Base-by-base conservation (phyloP, 495 filamentous ascomycete species). In the Penicillium daleae region DNA sequence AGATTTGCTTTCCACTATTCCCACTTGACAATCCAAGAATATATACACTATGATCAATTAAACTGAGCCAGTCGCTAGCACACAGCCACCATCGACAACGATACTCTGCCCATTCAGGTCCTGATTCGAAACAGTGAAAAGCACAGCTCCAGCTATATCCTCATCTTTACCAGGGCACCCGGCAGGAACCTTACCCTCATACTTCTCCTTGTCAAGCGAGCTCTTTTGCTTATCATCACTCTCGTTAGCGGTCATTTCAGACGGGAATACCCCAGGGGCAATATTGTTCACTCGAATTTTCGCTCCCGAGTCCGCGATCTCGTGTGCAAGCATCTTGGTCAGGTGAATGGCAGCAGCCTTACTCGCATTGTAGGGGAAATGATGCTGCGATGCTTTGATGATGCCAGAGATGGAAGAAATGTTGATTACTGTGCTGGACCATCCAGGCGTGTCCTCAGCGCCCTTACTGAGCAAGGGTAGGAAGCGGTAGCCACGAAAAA, bases 31-130 rank as follows among this genome's bases (percentile, higher is more conserved):
- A 8, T 7, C 2, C 33, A 35, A 13, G n/a, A n/a, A n/a, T 35
- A 35, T 35, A 39, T 39, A 17, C 1, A 39, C 3, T 13, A 12
- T 39, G 35, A 10, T 5, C 9, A 39, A 4, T 46, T 46, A 46
- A 4, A 46, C 21, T 21, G 66, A 60, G 5, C 76, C 76, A 58
- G 74, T 64, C 12, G 70, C 59, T 33, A 83, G 59, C 12, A 83
- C 69, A 72, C 81, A 83, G 1, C 87, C 88, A 1, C 90, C 89
- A 72, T 92, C 87, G 26, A 92, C 87, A 0, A 85, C 80, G 22
- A 91, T 65, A 0, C 79, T 87, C 76, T 90, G 84, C 1, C 89
- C 90, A 69, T 90, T 90, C 17, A 92, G 64, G 56, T 92, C 92
- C 77, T 90, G 87, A 61, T 91, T 91, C 5, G 79, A 81, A 10